phyloP scores from a whole-genome alignment of 192 early-diverging fungal species.

The Entomortierella beljakovae region DNA sequence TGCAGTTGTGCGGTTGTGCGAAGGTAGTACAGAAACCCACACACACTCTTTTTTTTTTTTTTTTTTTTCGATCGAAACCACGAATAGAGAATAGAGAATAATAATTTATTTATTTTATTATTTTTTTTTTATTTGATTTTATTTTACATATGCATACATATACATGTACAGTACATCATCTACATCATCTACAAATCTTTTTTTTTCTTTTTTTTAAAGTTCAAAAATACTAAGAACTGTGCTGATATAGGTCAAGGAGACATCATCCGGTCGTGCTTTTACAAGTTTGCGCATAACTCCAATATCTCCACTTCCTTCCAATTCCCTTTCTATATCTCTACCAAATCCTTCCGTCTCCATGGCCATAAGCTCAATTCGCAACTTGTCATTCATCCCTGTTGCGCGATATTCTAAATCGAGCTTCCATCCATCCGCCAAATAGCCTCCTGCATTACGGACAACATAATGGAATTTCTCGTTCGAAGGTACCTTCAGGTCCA shows the following conservation, averaged over 20 bases:
- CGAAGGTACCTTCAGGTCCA: constrained; percentile 51
- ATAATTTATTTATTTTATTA: too few species aligned
- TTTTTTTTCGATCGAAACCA: too few species aligned
- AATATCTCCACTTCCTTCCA: constrained; percentile 43
- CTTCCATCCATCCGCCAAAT: constrained; percentile 58
- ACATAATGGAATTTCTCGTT: constrained; percentile 56
- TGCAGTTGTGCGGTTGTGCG: too few species aligned
- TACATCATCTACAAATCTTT: too few species aligned
- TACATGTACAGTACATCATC: too few species aligned
- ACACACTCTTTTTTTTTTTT: too few species aligned
- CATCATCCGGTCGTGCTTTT: constrained; percentile 20
- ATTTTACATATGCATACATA: too few species aligned
- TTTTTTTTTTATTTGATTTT: too few species aligned
- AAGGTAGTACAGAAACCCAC: too few species aligned
- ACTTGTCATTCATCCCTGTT: constrained; percentile 34
- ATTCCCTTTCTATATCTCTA: constrained; percentile 34
- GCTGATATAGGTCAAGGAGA: constrained; percentile 30
- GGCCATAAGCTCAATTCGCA: constrained; percentile 62
- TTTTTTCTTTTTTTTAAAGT: neutral
- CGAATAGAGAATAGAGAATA: too few species aligned
- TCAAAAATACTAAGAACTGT: constrained; percentile 27
- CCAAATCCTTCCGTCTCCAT: constrained; percentile 64
- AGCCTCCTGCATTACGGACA: constrained; percentile 59
- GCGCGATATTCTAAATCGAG: constrained; percentile 56
- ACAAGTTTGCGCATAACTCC: constrained; percentile 43